Conservation (phyloP, 148 eudicot species). For the Silene uniflora region DNA sequence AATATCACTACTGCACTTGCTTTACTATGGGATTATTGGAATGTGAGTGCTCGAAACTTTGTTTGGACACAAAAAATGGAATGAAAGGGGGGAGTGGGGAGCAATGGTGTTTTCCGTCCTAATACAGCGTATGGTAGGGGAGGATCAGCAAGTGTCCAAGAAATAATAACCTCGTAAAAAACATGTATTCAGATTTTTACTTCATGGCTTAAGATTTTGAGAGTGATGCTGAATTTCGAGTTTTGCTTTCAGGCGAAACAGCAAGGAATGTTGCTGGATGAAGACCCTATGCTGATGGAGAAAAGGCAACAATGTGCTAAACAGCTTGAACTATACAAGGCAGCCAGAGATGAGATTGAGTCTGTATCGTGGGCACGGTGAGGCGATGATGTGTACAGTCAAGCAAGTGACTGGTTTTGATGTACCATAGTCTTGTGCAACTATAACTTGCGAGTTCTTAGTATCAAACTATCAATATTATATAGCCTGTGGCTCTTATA, state of each 20-base stretch:
- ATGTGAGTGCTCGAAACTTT: too few species aligned
- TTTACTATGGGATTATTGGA: too few species aligned
- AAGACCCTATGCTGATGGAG: constrained; percentile 91
- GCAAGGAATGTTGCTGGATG: constrained; percentile 72
- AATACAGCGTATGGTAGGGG: too few species aligned
- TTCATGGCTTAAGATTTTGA: too few species aligned
- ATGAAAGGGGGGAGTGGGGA: too few species aligned
- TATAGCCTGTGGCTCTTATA: too few species aligned
- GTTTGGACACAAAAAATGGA: too few species aligned
- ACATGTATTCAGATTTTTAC: too few species aligned
- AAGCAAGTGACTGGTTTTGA: not conserved
- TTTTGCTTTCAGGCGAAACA: constrained; percentile 56
- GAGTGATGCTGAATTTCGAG: not conserved
- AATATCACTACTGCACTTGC: too few species aligned
- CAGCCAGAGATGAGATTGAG: constrained; percentile 87
- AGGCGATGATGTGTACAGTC: not conserved
- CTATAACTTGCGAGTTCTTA: not conserved
- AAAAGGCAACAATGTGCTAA: constrained; percentile 63
- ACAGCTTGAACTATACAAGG: constrained; percentile 82
- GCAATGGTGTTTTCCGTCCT: too few species aligned
- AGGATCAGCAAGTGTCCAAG: not conserved
- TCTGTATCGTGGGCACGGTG: constrained; percentile 72
- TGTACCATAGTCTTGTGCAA: not conserved
- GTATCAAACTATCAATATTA: too few species aligned
- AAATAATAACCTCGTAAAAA: too few species aligned